Evolutionary conservation across 2,329 filamentous ascomycete genomes (phyloP), one percentile per base, ranked within the genome.

Genomic region (Penicillium sp.): DNA sequence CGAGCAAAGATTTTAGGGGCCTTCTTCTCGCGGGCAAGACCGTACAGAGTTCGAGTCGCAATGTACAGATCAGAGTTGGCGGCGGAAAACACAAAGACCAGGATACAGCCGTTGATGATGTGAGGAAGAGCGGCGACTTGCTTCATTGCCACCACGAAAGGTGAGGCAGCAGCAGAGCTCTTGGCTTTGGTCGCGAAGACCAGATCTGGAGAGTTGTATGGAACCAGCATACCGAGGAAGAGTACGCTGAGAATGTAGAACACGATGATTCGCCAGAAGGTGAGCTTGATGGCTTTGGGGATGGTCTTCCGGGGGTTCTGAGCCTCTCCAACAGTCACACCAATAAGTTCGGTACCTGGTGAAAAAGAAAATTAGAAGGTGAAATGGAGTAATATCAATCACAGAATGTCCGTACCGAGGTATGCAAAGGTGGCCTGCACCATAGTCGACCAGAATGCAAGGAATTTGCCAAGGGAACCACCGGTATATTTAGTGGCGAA

Each of bases 61-160:
- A 84, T 88, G 80, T 91, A 91, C 36, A 91, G 76, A 76, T 90
- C 87, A 9, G 86, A 89, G 78, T 90, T 90, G 59, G 86, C 82
- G 19, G 88, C 88, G n/a, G 84, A 87, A 74, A 91, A 88, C 65
- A 89, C 87, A 69, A 90, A 90, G 62, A 90, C 71, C 62, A 89
- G 76, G 64, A 91, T 89, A 67, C 84, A 87, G 31, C 75, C 88
- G 73, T 91, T 91, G 69, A 91, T 76, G 67, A 90, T 83, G 62
- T 84, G 80, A 6, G 86, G 84, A 9, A 91, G 77, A 38, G 76
- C 74, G 2, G 87, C 85, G 23, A 86, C 62, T 38, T 53, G 51
- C 58, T 76, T 74, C 71, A 90, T 87, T 27, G 88, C 88, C 10
- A 89, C 85, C 52, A 91, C 88, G 68, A 90, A 91, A 4, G 89